These are phyloP conservation scores for Pseudocercospora ulei DNA, from an alignment of 2,329 filamentous ascomycete genomes.

Conservation along the genomic window DNA sequence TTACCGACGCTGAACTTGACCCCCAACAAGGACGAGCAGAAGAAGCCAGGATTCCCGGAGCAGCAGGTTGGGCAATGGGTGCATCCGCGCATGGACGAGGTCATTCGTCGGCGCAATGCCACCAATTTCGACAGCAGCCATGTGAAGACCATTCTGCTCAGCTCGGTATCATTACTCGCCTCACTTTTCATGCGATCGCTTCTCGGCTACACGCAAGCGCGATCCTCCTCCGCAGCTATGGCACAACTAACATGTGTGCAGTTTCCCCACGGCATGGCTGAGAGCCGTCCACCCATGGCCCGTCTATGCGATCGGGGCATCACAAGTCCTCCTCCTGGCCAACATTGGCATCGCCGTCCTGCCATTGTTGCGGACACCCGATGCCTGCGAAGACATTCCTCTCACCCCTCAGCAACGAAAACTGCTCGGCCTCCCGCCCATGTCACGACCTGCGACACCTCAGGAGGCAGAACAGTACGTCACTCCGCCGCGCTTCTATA, in stretches of 20 bases:
- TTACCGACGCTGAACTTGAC: conserved; percentile 18
- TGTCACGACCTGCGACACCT: conserved; percentile 52
- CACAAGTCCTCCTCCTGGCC: conserved; percentile 46
- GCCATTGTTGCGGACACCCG: conserved; percentile 61
- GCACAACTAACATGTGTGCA: conserved; percentile 7
- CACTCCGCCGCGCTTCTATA: conserved; percentile 77
- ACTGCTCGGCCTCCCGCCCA: conserved; percentile 69
- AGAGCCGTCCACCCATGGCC: conserved; percentile 21
- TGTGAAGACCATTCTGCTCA: conserved; percentile 59
- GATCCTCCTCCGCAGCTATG: not conserved
- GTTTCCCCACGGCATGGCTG: conserved; percentile 20
- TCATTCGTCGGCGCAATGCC: conserved; percentile 67
- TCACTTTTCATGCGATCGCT: conserved; percentile 41
- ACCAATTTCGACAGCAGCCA: conserved; percentile 72
- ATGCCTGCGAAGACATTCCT: conserved; percentile 78
- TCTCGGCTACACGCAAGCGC: conserved; percentile 29
- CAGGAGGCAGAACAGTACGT: conserved; percentile 62
- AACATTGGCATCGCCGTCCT: conserved; percentile 63
- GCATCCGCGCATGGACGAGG: conserved; percentile 81
- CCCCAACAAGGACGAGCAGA: conserved; percentile 13
- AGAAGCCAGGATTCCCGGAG: conserved; percentile 42
- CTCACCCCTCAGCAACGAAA: conserved; percentile 81
- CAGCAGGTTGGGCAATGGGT: conserved; percentile 55
- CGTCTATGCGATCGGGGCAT: conserved; percentile 38
- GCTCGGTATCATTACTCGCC: conserved; percentile 48